Percentiles rank a stretch among this genome's conserved stretches.
These are phyloP conservation scores for Ceratocystiopsis sp. DNA, from an alignment of 2,329 filamentous ascomycete genomes.

Conservation along the genomic window DNA sequence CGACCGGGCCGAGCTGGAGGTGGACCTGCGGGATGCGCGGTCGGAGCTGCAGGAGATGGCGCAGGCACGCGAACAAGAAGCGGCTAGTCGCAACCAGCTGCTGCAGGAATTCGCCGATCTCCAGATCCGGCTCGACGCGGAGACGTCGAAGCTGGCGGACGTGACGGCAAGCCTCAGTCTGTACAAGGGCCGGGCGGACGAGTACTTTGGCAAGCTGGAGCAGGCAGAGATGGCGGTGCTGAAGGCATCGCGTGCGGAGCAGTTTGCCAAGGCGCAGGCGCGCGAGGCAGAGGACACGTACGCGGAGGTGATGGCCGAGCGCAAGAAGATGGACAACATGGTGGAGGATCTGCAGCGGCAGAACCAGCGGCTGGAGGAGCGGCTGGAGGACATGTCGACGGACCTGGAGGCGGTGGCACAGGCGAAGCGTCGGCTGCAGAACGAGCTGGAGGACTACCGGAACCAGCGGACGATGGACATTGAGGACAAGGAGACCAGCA, in stretches of 20 bases:
- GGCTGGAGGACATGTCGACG: conserved; percentile 76
- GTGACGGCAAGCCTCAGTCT: conserved; percentile 67
- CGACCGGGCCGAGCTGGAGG: conserved; percentile 60
- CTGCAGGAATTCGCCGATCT: conserved; percentile 86
- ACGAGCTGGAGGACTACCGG: conserved; percentile 94
- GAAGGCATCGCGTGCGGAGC: conserved; percentile 79
- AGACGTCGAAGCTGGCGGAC: conserved; percentile 71
- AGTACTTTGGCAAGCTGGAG: conserved; percentile 94
- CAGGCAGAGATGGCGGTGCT: conserved; percentile 92
- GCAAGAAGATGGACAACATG: conserved; percentile 71
- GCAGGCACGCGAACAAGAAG: conserved; percentile 67
- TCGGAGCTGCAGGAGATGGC: conserved; percentile 73
- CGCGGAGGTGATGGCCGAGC: conserved; percentile 77
- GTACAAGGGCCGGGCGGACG: conserved; percentile 84
- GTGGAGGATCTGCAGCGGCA: conserved; percentile 84
- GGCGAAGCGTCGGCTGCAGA: conserved; percentile 84
- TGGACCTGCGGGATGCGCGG: conserved; percentile 68
- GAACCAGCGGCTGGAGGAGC: conserved; percentile 79
- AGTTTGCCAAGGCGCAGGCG: conserved; percentile 81
- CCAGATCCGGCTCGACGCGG: conserved; percentile 81
- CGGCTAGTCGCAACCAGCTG: conserved; percentile 71
- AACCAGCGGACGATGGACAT: conserved; percentile 90
- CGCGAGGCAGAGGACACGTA: conserved; percentile 84
- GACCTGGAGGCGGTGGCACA: conserved; percentile 75
- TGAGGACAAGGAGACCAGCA: conserved; percentile 86